Base-by-base conservation (phyloP, 305 asterid genomes). In the Petunia hybrid region DNA sequence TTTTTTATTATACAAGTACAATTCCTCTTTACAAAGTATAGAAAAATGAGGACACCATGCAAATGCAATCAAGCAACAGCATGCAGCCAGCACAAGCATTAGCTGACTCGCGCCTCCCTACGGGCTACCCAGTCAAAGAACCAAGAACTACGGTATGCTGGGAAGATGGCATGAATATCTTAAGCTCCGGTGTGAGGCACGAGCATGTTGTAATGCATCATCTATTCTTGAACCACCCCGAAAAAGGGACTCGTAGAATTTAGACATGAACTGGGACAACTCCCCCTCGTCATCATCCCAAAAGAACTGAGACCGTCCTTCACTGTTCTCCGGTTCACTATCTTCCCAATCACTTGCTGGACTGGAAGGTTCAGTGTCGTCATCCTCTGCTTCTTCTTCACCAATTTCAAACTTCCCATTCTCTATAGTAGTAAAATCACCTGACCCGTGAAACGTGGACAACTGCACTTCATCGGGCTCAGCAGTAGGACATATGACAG, bases 281-380 rank as follows among this genome's bases (percentile, higher is more conserved):
- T 94, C 96, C 82, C 95, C 97, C 91, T 97, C 98, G 16, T 93
- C 96, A 39, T 94, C 97, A 35, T 97, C 98, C 98, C 98, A 97
- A 63, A 89, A 85, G 68, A 69, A 83, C 78, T 81, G 79, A 0
- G 94, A 75, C 5, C 46, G 88, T 76, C 88, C 94, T 77, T 88
- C 97, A 7, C 73, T 81, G 82, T 88, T 91, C 60, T 93, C 98
- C 1, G 92, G 93, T 55, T 93, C 99, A 65, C 94, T 93, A 46
- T 94, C 98, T 80, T 97, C 99, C 99, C 99, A 97, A 74, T 97
- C 99, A 79, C 98, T 95, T 13, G 80, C 86, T 45, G 98, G 97
- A 78, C 97, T 91, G 59, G 87, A 38, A 51, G 96, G 95, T 76
- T 89, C 98, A 4, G 82, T 66, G 14, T 93, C 95, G 38, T 94